Evolutionary conservation across 2,329 filamentous ascomycete genomes (phyloP).

Genomic region (Epichloe sibirici): DNA sequence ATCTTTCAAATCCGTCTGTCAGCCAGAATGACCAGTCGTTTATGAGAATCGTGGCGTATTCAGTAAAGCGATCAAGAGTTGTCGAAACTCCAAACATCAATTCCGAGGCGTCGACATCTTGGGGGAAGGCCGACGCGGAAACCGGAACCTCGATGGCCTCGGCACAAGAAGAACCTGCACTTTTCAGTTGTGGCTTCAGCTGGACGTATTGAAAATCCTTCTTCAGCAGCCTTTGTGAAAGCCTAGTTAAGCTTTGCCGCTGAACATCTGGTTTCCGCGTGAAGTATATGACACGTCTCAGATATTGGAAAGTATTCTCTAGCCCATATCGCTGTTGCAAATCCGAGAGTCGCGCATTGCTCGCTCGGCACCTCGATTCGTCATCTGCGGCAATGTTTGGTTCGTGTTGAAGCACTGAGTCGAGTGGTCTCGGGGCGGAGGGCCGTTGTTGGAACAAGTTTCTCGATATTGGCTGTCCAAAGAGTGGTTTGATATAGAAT

Average conservation of each 20-base stretch:
- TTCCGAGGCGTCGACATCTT: conserved; percentile 38
- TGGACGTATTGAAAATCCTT: conserved; percentile 35
- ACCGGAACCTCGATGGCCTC: conserved; percentile 34
- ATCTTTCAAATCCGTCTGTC: conserved; percentile 39
- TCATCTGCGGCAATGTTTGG: background rate
- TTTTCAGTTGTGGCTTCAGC: conserved; percentile 20
- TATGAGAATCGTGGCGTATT: conserved; percentile 35
- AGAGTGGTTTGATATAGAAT: background rate
- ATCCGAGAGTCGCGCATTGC: background rate
- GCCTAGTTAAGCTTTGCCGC: conserved; percentile 35
- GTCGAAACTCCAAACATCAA: conserved; percentile 48
- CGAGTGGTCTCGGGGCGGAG: background rate
- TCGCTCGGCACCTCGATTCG: background rate
- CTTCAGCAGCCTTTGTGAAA: conserved; percentile 25
- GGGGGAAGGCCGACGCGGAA: conserved; percentile 24
- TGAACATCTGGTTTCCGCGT: conserved; percentile 32
- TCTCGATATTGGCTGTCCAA: background rate
- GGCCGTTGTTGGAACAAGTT: background rate
- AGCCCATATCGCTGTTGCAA: conserved; percentile 28
- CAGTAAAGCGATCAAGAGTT: conserved; percentile 39
- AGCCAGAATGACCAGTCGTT: conserved; percentile 48
- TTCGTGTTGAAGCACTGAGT: background rate
- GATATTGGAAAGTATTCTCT: conserved; percentile 38
- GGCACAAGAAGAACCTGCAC: conserved; percentile 29
- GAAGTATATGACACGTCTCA: conserved; percentile 40